phyloP scores from a whole-genome alignment of 352 stramenopile genomes.

The Phytophthora pistaciae region DNA sequence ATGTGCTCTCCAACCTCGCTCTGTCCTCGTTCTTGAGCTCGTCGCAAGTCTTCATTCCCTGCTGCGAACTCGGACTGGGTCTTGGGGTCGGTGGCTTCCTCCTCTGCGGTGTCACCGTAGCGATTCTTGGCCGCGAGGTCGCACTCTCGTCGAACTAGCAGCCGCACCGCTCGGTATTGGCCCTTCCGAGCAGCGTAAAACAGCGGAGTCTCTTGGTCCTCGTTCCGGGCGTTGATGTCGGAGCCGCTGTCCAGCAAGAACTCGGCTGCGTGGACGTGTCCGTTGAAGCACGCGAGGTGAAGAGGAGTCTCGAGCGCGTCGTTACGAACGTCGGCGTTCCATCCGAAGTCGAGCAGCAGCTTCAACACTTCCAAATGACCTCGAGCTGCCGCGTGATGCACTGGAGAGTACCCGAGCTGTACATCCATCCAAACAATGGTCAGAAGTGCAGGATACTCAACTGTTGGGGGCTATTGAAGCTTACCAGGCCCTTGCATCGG shows the following conservation, averaged over 20 bases:
- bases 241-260: conserved; percentile 71
- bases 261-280: conserved; percentile 63
- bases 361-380: conserved; percentile 76
- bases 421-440: conserved; percentile 4
- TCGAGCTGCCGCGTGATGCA: conserved; percentile 75
- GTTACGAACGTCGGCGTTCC: conserved; percentile 53
- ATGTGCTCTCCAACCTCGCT: conserved; percentile 23
- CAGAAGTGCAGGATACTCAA: background rate
- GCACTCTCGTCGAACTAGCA: conserved; percentile 76
- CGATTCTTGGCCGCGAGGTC: conserved; percentile 58
- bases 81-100: conserved; percentile 66
- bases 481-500: conserved; percentile 72
- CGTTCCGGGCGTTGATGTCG: conserved; percentile 56
- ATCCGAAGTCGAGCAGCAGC: conserved; percentile 74
- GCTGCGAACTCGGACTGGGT: conserved; percentile 60
- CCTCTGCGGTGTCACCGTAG: conserved; percentile 75
- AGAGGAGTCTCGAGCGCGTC: conserved; percentile 71
- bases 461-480: conserved; percentile 5
- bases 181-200: conserved; percentile 82
- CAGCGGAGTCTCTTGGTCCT: conserved; percentile 70
- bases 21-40: conserved; percentile 26
- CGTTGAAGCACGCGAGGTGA: conserved; percentile 72
- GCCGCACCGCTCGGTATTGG: conserved; percentile 63
- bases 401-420: conserved; percentile 67
- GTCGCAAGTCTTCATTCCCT: conserved; percentile 58